phyloP scores from a whole-genome alignment of 179 eudicot genomes.

The Silene vulgaris region DNA sequence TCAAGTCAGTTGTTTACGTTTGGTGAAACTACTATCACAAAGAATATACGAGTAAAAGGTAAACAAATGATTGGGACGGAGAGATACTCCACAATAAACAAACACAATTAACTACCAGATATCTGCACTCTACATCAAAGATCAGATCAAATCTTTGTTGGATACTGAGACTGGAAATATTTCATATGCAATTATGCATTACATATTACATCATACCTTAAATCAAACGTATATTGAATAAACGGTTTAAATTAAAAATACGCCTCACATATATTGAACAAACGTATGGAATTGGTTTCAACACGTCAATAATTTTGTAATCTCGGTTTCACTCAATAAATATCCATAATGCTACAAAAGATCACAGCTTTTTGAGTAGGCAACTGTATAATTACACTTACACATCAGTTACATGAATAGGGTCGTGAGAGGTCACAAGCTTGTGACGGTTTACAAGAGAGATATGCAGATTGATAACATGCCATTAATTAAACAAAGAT shows the following conservation, averaged over 20 bases:
- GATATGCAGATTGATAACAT: background rate
- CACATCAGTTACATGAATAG: constrained; percentile 1
- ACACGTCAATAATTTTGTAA: no score
- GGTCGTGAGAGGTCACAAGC: no score
- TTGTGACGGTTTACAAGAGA: no score
- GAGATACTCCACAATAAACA: no score
- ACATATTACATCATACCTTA: background rate
- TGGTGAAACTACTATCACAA: no score
- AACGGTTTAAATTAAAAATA: no score
- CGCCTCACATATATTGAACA: no score
- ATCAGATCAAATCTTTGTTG: background rate
- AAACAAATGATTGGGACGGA: no score
- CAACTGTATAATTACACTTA: background rate
- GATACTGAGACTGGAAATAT: background rate
- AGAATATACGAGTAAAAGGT: no score
- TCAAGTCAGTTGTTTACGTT: background rate
- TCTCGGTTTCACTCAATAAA: no score
- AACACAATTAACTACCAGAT: background rate
- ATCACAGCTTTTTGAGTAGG: background rate
- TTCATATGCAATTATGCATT: background rate
- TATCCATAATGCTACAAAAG: background rate
- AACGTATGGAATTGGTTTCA: no score
- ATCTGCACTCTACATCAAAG: background rate
- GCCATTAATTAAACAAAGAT: background rate
- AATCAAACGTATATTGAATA: no score